A percentile compares a stretch with the other conserved stretches of the same genome.
phyloP scores from a whole-genome alignment of 2,329 filamentous ascomycete species.

The Sphaerulina vaccinii region DNA sequence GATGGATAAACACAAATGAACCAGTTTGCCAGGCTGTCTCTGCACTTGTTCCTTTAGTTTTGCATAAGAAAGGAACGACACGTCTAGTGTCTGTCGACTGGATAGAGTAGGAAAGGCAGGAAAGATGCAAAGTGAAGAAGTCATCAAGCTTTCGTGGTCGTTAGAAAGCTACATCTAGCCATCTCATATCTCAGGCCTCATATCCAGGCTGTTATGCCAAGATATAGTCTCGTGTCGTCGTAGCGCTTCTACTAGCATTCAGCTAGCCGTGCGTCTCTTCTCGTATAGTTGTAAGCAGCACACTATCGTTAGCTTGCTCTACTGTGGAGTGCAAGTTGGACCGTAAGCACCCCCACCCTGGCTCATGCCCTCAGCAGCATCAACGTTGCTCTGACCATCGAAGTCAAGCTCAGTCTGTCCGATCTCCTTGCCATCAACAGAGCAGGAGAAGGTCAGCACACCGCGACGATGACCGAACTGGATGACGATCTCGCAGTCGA shows the following conservation, averaged over 20 bases:
- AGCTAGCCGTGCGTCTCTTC: too few relatives aligned
- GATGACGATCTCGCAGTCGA: neutral
- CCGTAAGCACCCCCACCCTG: neutral
- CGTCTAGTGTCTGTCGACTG: too few relatives aligned
- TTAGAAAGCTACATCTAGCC: neutral
- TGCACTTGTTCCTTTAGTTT: too few relatives aligned
- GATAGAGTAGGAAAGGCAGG: too few relatives aligned
- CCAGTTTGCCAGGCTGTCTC: too few relatives aligned
- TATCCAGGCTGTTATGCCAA: neutral
- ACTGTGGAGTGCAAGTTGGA: constrained; percentile 9
- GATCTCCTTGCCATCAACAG: constrained; percentile 1
- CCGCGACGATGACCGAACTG: constrained; percentile 13
- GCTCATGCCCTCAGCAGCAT: neutral
- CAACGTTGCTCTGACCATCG: neutral
- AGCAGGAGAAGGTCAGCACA: constrained; percentile 10
- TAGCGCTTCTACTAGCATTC: too few relatives aligned
- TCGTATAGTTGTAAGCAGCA: too few relatives aligned
- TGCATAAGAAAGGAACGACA: too few relatives aligned
- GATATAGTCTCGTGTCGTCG: too few relatives aligned
- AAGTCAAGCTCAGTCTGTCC: constrained; percentile 7
- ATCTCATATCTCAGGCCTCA: neutral
- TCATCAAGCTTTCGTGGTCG: neutral
- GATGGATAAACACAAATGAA: too few relatives aligned
- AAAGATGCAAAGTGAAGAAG: neutral
- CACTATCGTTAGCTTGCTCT: too few relatives aligned